These are phyloP conservation scores for Petasospora rhodanensis DNA, from an alignment of 1,139 yeast species.

Conservation along the genomic window DNA sequence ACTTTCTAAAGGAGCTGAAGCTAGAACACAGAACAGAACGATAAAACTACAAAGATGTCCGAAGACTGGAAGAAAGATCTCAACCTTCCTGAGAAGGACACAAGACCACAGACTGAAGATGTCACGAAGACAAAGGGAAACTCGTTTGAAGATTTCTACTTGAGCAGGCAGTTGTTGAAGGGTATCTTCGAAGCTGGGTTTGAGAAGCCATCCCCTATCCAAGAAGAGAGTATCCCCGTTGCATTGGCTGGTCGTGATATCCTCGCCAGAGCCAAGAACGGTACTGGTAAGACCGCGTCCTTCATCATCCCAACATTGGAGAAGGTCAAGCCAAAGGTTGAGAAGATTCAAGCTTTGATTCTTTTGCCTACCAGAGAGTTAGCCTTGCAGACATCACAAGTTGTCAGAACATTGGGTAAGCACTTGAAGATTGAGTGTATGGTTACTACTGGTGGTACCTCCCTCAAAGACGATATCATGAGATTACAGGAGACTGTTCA, in stretches of 20 bases:
- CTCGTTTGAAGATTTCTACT: slow-evolving; percentile 85
- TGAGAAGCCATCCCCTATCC: slow-evolving; percentile 97
- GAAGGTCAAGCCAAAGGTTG: slow-evolving; percentile 74
- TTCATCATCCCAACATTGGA: slow-evolving; percentile 86
- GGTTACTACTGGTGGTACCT: slow-evolving; percentile 99
- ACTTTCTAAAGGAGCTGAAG: too few relatives aligned
- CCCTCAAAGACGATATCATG: slow-evolving; percentile 87
- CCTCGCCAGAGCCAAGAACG: slow-evolving; percentile 96
- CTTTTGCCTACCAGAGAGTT: slow-evolving; percentile 93
- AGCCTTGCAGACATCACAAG: slow-evolving; percentile 97
- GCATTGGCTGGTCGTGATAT: slow-evolving; percentile 95
- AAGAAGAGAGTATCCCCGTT: slow-evolving; percentile 95
- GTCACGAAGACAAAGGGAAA: slow-evolving; percentile 88
- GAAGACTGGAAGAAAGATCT: slow-evolving; percentile 66
- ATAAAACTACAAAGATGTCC: too few relatives aligned
- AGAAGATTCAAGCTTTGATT: slow-evolving; percentile 84
- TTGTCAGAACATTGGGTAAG: slow-evolving; percentile 93
- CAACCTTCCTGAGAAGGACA: slow-evolving; percentile 77
- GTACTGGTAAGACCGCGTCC: slow-evolving; percentile 98
- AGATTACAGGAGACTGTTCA: slow-evolving; percentile 92
- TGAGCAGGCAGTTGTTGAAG: slow-evolving; percentile 92
- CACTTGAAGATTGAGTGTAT: slow-evolving; percentile 90
- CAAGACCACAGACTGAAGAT: slow-evolving; percentile 95
- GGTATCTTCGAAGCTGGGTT: slow-evolving; percentile 99
- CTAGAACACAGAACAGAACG: too few relatives aligned